These are phyloP conservation scores for Leishmania gerbilli DNA, from an alignment of 208 protist genomes.

Conservation along the genomic window DNA sequence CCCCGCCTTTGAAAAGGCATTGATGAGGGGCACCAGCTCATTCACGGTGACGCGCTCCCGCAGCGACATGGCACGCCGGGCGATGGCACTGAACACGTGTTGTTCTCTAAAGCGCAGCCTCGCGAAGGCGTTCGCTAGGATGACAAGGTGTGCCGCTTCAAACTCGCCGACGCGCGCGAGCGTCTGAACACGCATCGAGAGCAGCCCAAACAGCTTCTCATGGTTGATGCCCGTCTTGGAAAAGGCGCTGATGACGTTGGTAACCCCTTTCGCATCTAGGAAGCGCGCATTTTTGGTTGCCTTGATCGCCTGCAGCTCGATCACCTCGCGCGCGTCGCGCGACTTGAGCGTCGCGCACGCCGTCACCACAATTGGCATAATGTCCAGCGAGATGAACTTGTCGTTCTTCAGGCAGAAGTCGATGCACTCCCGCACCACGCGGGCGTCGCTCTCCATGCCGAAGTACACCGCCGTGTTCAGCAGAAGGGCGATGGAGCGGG, in stretches of 20 bases:
- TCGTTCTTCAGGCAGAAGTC: slow-evolving; percentile 92
- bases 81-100: slow-evolving; percentile 82
- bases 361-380: slow-evolving; percentile 87
- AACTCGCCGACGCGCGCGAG: slow-evolving; percentile 90
- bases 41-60: slow-evolving; percentile 90
- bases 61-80: slow-evolving; percentile 83
- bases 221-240: slow-evolving; percentile 89
- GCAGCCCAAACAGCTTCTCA: slow-evolving; percentile 76
- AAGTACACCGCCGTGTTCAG: slow-evolving; percentile 94
- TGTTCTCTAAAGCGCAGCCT: slow-evolving; percentile 81
- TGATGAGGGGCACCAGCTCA: slow-evolving; percentile 87
- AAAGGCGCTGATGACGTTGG: slow-evolving; percentile 88
- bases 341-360: slow-evolving; percentile 91
- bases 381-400: slow-evolving; percentile 85
- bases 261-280: slow-evolving; percentile 87
- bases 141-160: slow-evolving; percentile 86
- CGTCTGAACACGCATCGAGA: slow-evolving; percentile 87
- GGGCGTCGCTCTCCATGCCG: slow-evolving; percentile 92
- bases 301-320: slow-evolving; percentile 91
- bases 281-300: slow-evolving; percentile 83
- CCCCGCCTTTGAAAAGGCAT: slow-evolving; percentile 82
- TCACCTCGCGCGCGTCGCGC: slow-evolving; percentile 90
- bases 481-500: slow-evolving; percentile 83
- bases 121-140: slow-evolving; percentile 84
- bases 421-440: slow-evolving; percentile 91